phyloP scores from a whole-genome alignment of 169 alveolate genomes.

The Cryptosporidium ryanae region DNA sequence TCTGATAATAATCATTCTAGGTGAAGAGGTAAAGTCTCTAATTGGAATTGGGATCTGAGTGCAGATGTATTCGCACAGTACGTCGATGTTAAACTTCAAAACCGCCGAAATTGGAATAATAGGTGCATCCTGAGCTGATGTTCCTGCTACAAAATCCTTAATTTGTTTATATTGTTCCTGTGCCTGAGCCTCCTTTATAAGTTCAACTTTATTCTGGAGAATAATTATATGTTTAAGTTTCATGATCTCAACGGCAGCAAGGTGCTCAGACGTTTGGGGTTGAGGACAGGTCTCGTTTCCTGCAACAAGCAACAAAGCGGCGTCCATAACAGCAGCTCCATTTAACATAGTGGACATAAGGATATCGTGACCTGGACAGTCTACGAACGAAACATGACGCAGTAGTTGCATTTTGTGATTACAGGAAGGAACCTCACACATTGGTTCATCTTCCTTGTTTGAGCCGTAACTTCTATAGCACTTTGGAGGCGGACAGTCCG shows the following conservation, averaged over 20 bases:
- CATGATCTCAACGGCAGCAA: slow-evolving; percentile 99
- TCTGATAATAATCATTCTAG: slow-evolving; percentile 97
- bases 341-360: slow-evolving; percentile 99
- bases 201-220: slow-evolving; percentile 97
- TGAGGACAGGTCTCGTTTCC: slow-evolving; percentile 96
- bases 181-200: slow-evolving; percentile 95
- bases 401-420: slow-evolving; percentile 87
- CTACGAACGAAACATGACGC: slow-evolving; percentile 98
- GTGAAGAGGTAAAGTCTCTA: slow-evolving; percentile 97
- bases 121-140: slow-evolving; percentile 98
- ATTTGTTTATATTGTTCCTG: slow-evolving; percentile 94
- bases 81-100: slow-evolving; percentile 96
- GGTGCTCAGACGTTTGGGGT: slow-evolving; percentile 99
- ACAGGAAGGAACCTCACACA: slow-evolving; percentile 90
- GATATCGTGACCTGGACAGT: slow-evolving; percentile 99
- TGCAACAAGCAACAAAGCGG: slow-evolving; percentile 96
- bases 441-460: slow-evolving; percentile 90
- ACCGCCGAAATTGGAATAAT: slow-evolving; percentile 97
- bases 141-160: slow-evolving; percentile 90
- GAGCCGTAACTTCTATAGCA: slow-evolving; percentile 94
- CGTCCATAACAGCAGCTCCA: slow-evolving; percentile 99
- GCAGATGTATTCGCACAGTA: slow-evolving; percentile 94
- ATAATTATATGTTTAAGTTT: slow-evolving; percentile 96
- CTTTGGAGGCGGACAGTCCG: slow-evolving; percentile 96
- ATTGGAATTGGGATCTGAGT: slow-evolving; percentile 96